Evolutionary conservation across 805 yeast genomes (phyloP), one percentile per base, ranked within the genome.

Genomic region (Candida alai): DNA sequence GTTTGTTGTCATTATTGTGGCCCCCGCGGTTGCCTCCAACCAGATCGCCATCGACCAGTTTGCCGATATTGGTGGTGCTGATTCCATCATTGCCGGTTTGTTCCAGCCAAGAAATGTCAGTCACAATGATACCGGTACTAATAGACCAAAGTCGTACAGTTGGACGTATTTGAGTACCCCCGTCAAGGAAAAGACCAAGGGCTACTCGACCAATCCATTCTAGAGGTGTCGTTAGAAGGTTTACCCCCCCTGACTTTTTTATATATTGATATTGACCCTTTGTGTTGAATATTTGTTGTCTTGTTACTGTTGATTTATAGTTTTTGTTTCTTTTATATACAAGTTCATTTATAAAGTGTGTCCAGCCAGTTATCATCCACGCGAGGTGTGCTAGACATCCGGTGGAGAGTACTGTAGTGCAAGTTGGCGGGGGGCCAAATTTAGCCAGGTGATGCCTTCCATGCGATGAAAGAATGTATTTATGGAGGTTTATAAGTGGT

Each of bases 21-120:
- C 93, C 28, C 98, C 99, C 45, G 96, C 96, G 22, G 82, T 76
- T 44, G 97, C 90, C 18, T 76, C 86, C 30, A 64, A 74, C 35
- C 65, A 72, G 31, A 40, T 73, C 35, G 69, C 79, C 6, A 47
- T 44, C 44, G 55, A 68, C 45, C 36, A 62, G 62, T 32, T 46
- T 28, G 36, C 42, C 15, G 36, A 37, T 15, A 34, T 37, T 19
- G 41, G 41, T 23, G 41, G 41, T 6, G 30, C 32, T 6, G 45
- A 64, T 17, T 71, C 72, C 49, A 59, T 63, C 17, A 62, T 69
- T 48, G 52, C 67, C 22, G 96, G 96, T 58, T 61, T 90, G 43
- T 74, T 90, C 72, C 98, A 90, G 68, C 97, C 96, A 63, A 84
- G 87, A 68, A 77, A 79, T 45, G 76, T 73, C 52, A 61, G 68